These are phyloP conservation scores for Lyophyllum shimeji DNA, from an alignment of 768 basidiomycete species.

Conservation along the genomic window DNA sequence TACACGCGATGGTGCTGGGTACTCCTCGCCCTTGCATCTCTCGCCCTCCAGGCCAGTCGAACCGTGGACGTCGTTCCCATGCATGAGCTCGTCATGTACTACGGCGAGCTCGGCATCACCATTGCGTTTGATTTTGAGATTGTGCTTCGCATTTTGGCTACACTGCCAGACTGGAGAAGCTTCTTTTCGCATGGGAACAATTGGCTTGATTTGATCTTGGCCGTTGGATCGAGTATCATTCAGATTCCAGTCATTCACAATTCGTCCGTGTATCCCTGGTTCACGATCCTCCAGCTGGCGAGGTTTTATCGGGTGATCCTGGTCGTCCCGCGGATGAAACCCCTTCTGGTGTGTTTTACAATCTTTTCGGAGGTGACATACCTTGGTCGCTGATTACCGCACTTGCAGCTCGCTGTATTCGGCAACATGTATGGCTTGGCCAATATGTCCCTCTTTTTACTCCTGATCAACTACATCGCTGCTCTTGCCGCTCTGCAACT, in stretches of 20 bases:
- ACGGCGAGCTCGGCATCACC: conserved; percentile 75
- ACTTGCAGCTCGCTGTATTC: conserved; percentile 74
- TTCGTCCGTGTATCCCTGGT: conserved; percentile 77
- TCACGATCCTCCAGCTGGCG: conserved; percentile 82
- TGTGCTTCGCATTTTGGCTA: conserved; percentile 63
- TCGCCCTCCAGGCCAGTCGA: conserved; percentile 71
- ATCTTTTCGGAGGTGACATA: not conserved
- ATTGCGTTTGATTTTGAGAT: conserved; percentile 90
- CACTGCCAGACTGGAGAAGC: conserved; percentile 79
- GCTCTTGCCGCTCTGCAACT: conserved; percentile 84
- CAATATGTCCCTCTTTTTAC: conserved; percentile 91
- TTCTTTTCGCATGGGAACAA: conserved; percentile 73
- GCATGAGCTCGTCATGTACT: conserved; percentile 53
- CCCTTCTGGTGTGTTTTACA: conserved; percentile 64
- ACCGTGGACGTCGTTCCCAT: conserved; percentile 46
- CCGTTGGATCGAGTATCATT: conserved; percentile 72
- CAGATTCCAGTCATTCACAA: conserved; percentile 78
- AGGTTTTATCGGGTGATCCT: conserved; percentile 93
- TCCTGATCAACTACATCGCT: conserved; percentile 84
- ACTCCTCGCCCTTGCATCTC: conserved; percentile 65
- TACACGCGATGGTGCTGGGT: conserved; percentile 75
- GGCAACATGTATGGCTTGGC: conserved; percentile 88
- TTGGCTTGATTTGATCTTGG: conserved; percentile 74
- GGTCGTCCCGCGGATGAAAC: conserved; percentile 87
- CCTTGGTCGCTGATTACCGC: conserved; percentile 1